These are phyloP conservation scores for Phytophthora chlamydospora DNA, from an alignment of 352 stramenopile genomes.

Conservation along the genomic window DNA sequence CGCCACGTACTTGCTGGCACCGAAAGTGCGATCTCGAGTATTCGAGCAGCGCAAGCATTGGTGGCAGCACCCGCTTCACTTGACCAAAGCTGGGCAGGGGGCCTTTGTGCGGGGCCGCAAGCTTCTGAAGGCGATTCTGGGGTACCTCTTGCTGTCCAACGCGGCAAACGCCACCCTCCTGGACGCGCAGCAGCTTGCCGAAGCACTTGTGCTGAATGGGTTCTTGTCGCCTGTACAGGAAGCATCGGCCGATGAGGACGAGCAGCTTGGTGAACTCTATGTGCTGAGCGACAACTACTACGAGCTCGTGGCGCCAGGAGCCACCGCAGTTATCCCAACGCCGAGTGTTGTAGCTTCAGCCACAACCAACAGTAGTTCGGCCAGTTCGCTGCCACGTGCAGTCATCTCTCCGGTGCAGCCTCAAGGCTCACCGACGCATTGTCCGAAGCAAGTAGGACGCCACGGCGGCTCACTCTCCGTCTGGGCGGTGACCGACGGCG, in stretches of 20 bases:
- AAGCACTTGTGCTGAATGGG: slow-evolving; percentile 40
- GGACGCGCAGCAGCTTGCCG: slow-evolving; percentile 38
- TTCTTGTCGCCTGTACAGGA: slow-evolving; percentile 42
- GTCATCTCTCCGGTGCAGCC: slow-evolving; percentile 22
- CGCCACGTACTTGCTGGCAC: slow-evolving; percentile 38
- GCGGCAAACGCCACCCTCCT: slow-evolving; percentile 36
- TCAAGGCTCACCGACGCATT: slow-evolving; percentile 2
- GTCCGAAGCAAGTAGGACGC: slow-evolving; percentile 7
- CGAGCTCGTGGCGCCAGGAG: slow-evolving; percentile 57
- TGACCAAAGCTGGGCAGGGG: slow-evolving; percentile 25
- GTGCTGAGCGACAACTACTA: slow-evolving; percentile 44
- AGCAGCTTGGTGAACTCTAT: slow-evolving; percentile 33
- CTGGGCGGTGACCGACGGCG: slow-evolving; percentile 45
- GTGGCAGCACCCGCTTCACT: slow-evolving; percentile 39
- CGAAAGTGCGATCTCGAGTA: slow-evolving; percentile 30
- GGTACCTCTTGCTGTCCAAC: slow-evolving; percentile 37
- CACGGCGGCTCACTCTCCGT: slow-evolving; percentile 26
- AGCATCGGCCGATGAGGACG: slow-evolving; percentile 17
- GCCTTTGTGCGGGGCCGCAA: slow-evolving; percentile 45
- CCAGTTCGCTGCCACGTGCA: slow-evolving; percentile 11
- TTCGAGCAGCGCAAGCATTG: slow-evolving; percentile 38
- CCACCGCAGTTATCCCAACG: slow-evolving; percentile 12
- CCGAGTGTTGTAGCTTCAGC: slow-evolving; percentile 14
- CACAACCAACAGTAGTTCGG: slow-evolving; percentile 18
- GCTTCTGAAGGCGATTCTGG: slow-evolving; percentile 39